phyloP scores from a whole-genome alignment of 2,329 filamentous ascomycete species.

The Aspergillus tanneri region DNA sequence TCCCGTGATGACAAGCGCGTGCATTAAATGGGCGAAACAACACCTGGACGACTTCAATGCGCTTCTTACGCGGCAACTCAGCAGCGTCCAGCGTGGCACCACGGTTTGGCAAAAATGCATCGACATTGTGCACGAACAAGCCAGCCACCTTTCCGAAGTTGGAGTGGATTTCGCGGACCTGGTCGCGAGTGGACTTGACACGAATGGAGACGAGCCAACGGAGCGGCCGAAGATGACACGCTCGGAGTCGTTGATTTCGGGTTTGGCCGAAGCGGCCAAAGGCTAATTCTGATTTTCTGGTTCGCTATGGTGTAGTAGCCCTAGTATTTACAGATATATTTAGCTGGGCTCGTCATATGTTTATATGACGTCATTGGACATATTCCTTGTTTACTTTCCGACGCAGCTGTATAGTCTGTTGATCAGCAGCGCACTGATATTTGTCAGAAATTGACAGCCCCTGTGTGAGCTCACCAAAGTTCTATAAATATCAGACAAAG shows the following conservation, averaged over 20 bases:
- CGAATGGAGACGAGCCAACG: constrained; percentile 24
- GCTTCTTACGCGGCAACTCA: constrained; percentile 78
- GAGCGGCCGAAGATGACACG: constrained; percentile 25
- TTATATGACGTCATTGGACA: too few species aligned
- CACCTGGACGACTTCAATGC: constrained; percentile 88
- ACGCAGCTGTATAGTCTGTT: too few species aligned
- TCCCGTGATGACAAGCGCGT: constrained; percentile 82
- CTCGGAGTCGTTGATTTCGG: constrained; percentile 24
- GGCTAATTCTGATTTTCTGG: too few species aligned
- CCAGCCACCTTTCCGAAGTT: constrained; percentile 75
- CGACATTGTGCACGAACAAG: constrained; percentile 76
- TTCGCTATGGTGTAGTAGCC: too few species aligned
- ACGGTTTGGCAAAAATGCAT: constrained; percentile 80
- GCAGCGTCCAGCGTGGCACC: constrained; percentile 75
- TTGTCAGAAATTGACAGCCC: too few species aligned
- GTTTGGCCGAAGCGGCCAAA: constrained; percentile 18
- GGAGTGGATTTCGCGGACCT: constrained; percentile 86
- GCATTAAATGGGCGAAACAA: constrained; percentile 97
- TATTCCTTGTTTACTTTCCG: too few species aligned
- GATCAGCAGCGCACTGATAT: too few species aligned
- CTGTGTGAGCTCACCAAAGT: too few species aligned
- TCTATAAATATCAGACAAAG: too few species aligned
- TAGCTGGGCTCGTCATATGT: neutral
- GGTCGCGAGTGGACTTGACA: constrained; percentile 59
- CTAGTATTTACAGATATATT: too few species aligned